Percentiles rank a stretch among this genome's conserved stretches.
phyloP scores from a whole-genome alignment of 257 asterid genomes.

The Jacaranda copaia region DNA sequence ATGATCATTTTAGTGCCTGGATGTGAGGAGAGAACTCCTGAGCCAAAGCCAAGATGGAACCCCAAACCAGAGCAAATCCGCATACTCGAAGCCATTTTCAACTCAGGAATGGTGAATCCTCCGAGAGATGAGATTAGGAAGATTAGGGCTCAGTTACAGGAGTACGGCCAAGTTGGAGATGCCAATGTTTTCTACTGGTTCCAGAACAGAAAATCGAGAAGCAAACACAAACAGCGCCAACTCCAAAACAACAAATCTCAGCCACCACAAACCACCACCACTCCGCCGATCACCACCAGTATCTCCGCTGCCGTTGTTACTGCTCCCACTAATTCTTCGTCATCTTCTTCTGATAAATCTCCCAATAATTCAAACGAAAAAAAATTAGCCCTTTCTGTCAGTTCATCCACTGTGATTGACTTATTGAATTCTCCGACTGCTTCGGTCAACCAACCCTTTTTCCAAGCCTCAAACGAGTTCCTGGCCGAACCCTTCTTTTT shows the following conservation, averaged over 20 bases:
- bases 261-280: slow-evolving; percentile 15
- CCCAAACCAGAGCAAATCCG: slow-evolving; percentile 89
- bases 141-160: slow-evolving; percentile 78
- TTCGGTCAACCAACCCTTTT: slow-evolving; percentile 62
- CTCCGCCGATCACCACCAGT: slow-evolving; percentile 26
- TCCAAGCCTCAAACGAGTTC: slow-evolving; percentile 45
- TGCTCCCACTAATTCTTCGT: slow-evolving; percentile 37
- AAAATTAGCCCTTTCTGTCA: slow-evolving; percentile 34
- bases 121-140: slow-evolving; percentile 86
- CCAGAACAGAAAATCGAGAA: slow-evolving; percentile 88
- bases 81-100: slow-evolving; percentile 77
- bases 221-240: slow-evolving; percentile 77
- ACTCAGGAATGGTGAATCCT: slow-evolving; percentile 90
- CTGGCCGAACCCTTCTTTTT: slow-evolving; percentile 53
- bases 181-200: slow-evolving; percentile 98
- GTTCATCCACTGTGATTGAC: slow-evolving; percentile 47
- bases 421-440: slow-evolving; percentile 58
- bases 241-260: slow-evolving; percentile 42
- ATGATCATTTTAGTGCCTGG: slow-evolving; percentile 27
- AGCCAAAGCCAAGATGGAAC: slow-evolving; percentile 93
- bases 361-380: slow-evolving; percentile 53
- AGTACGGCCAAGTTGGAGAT: slow-evolving; percentile 91
- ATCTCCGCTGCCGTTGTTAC: neutral
- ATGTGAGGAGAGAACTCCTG: slow-evolving; percentile 72
- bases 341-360: slow-evolving; percentile 64